These are phyloP conservation scores for Russula compacta DNA, from an alignment of 768 basidiomycete genomes.

Conservation along the genomic window DNA sequence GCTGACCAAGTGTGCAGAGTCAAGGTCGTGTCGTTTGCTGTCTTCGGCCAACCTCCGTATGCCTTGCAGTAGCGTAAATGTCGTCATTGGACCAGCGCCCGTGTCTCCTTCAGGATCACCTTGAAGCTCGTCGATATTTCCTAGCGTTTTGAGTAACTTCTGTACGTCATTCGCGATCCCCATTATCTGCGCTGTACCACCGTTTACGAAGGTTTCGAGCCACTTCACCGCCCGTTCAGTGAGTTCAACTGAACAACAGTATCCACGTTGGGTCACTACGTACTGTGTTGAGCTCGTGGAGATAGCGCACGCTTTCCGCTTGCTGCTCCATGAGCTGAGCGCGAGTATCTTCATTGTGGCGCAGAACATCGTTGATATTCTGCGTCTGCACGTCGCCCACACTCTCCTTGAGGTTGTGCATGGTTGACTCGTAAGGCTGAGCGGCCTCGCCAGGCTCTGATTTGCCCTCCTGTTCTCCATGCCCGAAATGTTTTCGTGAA, in stretches of 20 bases:
- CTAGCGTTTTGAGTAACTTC: constrained; percentile 47
- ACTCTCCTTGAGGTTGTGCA: neutral
- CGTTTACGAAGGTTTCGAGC: constrained; percentile 76
- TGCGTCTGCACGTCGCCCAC: constrained; percentile 27
- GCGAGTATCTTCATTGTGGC: constrained; percentile 39
- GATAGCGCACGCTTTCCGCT: constrained; percentile 64
- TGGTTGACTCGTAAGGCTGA: neutral
- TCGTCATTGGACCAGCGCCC: constrained; percentile 12
- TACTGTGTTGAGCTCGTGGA: constrained; percentile 68
- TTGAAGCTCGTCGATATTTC: constrained; percentile 24
- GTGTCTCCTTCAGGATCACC: constrained; percentile 18
- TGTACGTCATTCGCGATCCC: constrained; percentile 51
- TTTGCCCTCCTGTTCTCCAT: neutral
- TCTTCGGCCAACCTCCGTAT: constrained; percentile 31
- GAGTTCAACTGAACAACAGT: neutral
- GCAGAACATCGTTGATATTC: constrained; percentile 41
- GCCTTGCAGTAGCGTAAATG: constrained; percentile 28
- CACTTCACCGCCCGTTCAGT: constrained; percentile 38
- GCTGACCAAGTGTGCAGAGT: constrained; percentile 26
- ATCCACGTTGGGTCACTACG: constrained; percentile 19
- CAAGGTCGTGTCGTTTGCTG: constrained; percentile 26
- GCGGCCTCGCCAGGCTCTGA: neutral
- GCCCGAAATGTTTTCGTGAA: neutral
- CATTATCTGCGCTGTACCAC: constrained; percentile 66
- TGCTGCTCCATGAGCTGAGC: constrained; percentile 52